phyloP scores from a whole-genome alignment of 148 eudicot genomes.

The Chenopodium album region DNA sequence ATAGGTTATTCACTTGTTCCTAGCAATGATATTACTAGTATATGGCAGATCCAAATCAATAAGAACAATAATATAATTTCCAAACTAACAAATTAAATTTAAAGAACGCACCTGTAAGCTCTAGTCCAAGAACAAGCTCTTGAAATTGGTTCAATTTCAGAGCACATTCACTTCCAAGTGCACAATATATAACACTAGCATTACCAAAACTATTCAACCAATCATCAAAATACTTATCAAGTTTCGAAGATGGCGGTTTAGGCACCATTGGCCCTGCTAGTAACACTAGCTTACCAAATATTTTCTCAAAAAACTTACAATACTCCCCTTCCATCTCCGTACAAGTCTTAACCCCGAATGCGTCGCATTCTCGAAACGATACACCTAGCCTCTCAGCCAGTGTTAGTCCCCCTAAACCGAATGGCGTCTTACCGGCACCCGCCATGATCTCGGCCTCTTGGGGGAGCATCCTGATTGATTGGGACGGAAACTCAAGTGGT shows the following conservation, averaged over 20 bases:
- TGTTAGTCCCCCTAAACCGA: constrained; percentile 9
- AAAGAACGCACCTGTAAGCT: constrained; percentile 34
- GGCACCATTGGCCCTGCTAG: constrained; percentile 46
- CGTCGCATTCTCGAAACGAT: constrained; percentile 16
- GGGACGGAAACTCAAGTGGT: constrained; percentile 10
- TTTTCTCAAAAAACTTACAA: constrained; percentile 23
- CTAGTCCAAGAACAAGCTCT: constrained; percentile 48
- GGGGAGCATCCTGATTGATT: not conserved
- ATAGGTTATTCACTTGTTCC: no score
- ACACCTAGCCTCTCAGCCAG: not conserved
- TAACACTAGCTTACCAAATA: constrained; percentile 5
- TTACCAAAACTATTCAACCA: constrained; percentile 34
- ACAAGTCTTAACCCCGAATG: constrained; percentile 30
- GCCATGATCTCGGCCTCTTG: constrained; percentile 14
- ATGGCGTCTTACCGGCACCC: not conserved
- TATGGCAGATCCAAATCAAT: no score
- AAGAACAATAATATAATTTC: not conserved
- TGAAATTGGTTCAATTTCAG: constrained; percentile 30
- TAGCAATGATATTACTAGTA: no score
- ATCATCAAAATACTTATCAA: constrained; percentile 31
- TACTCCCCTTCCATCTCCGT: constrained; percentile 33
- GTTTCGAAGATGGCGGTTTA: constrained; percentile 16
- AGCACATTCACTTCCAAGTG: constrained; percentile 52
- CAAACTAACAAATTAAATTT: not conserved
- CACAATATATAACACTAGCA: constrained; percentile 40